phyloP scores from a whole-genome alignment of 2,329 filamentous ascomycete species.

The Fusarium cyanostomum region DNA sequence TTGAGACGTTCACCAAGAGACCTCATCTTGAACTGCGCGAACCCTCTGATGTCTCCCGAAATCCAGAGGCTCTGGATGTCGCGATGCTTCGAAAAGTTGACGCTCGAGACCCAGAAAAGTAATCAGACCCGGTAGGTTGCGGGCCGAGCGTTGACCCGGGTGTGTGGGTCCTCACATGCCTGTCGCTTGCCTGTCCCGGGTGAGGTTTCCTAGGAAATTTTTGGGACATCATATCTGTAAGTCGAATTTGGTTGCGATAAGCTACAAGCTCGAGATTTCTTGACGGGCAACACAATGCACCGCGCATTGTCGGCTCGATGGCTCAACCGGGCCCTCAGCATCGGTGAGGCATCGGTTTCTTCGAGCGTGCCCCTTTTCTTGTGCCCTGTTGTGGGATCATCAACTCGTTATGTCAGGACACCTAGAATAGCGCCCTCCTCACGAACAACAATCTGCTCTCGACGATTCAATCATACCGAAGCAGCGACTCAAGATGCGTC shows the following conservation, averaged over 20 bases:
- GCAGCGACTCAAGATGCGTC: constrained; percentile 11
- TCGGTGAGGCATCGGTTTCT: constrained; percentile 49
- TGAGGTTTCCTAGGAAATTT: constrained; percentile 39
- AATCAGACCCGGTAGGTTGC: constrained; percentile 34
- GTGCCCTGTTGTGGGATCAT: constrained; percentile 55
- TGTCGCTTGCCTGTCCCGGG: constrained; percentile 11
- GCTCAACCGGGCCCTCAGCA: constrained; percentile 55
- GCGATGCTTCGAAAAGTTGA: constrained; percentile 43
- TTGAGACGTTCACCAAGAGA: constrained; percentile 75
- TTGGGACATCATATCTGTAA: constrained; percentile 29
- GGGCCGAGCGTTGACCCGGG: constrained; percentile 44
- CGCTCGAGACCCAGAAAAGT: constrained; percentile 41
- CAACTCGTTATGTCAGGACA: constrained; percentile 23
- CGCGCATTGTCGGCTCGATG: constrained; percentile 55
- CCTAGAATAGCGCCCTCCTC: constrained; percentile 12
- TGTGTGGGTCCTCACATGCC: constrained; percentile 20
- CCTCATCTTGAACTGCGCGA: constrained; percentile 47
- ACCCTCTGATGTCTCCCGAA: constrained; percentile 23
- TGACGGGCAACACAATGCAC: constrained; percentile 51
- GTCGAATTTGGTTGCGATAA: constrained; percentile 14
- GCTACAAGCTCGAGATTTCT: neutral
- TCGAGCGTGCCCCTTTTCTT: constrained; percentile 58
- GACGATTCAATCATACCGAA: constrained; percentile 44
- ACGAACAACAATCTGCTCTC: constrained; percentile 28
- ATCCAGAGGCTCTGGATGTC: constrained; percentile 21